Evolutionary conservation across 257 asterid species (phyloP).

Genomic region (Solanum dulcamara): DNA sequence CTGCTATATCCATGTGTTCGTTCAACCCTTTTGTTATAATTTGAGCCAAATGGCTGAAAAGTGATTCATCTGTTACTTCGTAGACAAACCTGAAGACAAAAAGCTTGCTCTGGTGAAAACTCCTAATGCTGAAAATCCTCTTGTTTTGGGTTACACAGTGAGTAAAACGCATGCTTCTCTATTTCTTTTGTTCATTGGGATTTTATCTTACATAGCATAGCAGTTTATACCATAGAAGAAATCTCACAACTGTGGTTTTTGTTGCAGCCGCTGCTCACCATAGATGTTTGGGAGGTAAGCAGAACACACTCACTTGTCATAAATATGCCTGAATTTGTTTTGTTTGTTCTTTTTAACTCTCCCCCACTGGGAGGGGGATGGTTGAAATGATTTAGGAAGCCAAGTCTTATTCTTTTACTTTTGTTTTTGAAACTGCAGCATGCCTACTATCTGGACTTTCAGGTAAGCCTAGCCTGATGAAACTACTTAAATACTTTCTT

Average conservation of each 20-base stretch:
- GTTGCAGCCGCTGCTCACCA: slow-evolving; percentile 81
- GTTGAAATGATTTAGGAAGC: neutral
- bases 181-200: neutral
- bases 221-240: neutral
- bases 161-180: slow-evolving; percentile 10
- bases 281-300: slow-evolving; percentile 96
- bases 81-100: slow-evolving; percentile 85
- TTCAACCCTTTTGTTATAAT: neutral
- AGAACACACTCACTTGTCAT: neutral
- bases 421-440: slow-evolving; percentile 35
- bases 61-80: neutral
- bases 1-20: neutral
- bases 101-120: slow-evolving; percentile 79
- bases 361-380: neutral
- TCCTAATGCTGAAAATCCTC: slow-evolving; percentile 93
- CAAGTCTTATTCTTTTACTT: neutral
- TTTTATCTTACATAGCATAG: neutral
- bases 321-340: neutral
- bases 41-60: neutral
- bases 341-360: too few species aligned
- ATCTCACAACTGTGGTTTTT: neutral
- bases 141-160: slow-evolving; percentile 84
- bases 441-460: slow-evolving; percentile 85
- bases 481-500: neutral
- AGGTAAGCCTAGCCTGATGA: slow-evolving; percentile 31